These are phyloP conservation scores for Raddia distichophylla DNA, from an alignment of 176 grass and related monocot species.

Conservation along the genomic window DNA sequence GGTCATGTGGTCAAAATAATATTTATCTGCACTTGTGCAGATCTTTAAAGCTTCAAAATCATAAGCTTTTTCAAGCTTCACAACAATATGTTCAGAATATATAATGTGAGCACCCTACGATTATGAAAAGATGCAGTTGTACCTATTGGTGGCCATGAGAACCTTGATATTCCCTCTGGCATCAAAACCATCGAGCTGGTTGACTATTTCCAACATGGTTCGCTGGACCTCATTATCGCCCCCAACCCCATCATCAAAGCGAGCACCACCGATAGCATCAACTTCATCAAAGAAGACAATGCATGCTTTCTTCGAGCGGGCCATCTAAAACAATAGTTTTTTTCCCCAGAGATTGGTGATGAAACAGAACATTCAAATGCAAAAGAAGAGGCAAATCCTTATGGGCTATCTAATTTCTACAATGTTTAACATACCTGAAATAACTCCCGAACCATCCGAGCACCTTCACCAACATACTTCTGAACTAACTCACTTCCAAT, in stretches of 20 bases:
- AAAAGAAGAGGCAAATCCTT: slow-evolving; percentile 5
- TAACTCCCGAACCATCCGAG: slow-evolving; percentile 64
- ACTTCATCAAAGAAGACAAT: slow-evolving; percentile 89
- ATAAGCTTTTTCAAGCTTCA: slow-evolving; percentile 3
- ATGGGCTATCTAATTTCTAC: background rate
- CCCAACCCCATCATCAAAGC: slow-evolving; percentile 69
- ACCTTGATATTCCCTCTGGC: slow-evolving; percentile 82
- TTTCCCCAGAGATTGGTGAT: slow-evolving; percentile 4
- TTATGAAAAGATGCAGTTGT: slow-evolving; percentile 1
- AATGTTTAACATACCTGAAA: slow-evolving; percentile 57
- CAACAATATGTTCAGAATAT: background rate
- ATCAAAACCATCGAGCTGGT: slow-evolving; percentile 84
- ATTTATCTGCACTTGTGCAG: slow-evolving; percentile 3
- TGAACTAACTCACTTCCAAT: slow-evolving; percentile 81
- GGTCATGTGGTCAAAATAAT: background rate
- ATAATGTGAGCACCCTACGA: background rate
- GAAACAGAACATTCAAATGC: background rate
- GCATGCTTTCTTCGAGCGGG: slow-evolving; percentile 77
- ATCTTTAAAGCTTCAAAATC: background rate
- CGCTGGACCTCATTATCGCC: slow-evolving; percentile 77
- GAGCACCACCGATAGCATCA: slow-evolving; percentile 79
- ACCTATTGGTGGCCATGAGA: slow-evolving; percentile 92
- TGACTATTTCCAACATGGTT: slow-evolving; percentile 82
- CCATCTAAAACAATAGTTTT: slow-evolving; percentile 55
- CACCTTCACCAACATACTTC: slow-evolving; percentile 73